These are phyloP conservation scores for rapeseed (Brassica napus) DNA, from an alignment of 345 rosid genomes.

Conservation along the genomic window DNA sequence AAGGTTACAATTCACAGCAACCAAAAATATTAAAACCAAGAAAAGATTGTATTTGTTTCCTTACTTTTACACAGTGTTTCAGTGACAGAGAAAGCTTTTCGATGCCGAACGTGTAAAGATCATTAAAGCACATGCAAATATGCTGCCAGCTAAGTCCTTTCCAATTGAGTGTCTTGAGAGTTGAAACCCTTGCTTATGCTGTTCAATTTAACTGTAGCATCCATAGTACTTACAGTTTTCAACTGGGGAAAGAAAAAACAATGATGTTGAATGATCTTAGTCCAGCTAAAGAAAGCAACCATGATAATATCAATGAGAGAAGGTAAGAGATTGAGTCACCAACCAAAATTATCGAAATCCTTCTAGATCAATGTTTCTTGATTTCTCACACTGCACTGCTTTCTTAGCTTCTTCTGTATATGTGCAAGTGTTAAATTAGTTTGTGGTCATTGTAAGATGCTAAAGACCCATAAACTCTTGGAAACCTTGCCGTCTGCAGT, in stretches of 20 bases:
- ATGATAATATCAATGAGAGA: background rate
- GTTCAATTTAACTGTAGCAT: background rate
- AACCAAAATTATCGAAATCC: background rate
- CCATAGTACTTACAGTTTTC: background rate
- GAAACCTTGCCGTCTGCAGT: slow-evolving; percentile 87
- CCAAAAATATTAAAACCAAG: no score
- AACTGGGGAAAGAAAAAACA: background rate
- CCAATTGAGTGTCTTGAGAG: background rate
- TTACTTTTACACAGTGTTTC: no score
- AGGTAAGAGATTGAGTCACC: background rate
- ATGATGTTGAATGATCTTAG: background rate
- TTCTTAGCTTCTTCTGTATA: background rate
- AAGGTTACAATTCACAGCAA: no score
- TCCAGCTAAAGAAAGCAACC: background rate
- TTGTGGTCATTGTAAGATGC: slow-evolving; percentile 63
- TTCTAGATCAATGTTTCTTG: background rate
- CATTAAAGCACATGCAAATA: background rate
- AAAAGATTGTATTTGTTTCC: no score
- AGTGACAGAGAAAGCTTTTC: background rate
- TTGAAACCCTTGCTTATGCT: background rate
- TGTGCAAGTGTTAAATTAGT: slow-evolving; percentile 3
- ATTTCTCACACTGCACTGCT: background rate
- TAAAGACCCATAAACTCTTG: slow-evolving; percentile 91
- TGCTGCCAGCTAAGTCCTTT: background rate
- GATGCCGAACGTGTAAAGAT: background rate